Evolutionary conservation across 164 flowering plant species (phyloP), one percentile per base, ranked within the genome.

Genomic region (Paratinospora sagittata): DNA sequence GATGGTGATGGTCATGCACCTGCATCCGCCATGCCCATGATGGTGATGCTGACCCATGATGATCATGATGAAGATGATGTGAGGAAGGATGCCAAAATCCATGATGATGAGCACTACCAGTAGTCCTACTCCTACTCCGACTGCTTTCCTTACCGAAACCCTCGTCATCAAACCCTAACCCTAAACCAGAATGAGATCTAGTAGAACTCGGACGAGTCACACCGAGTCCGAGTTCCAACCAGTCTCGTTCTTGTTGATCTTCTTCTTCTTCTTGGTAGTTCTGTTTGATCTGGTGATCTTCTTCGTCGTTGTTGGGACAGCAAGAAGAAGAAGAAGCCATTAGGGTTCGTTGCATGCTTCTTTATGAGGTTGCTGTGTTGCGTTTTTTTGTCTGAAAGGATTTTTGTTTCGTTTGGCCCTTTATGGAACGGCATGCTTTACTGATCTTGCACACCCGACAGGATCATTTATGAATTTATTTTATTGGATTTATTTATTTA

Each of bases 191-290:
- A 6, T 45, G 41, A 27, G 12, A 58, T 4, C 33, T 60, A 13
- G 55, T 26, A 3, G 33, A 37, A 66, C 57, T 2, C 23, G 23
- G 19, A 27, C 49, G 6, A 64, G 65, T 17, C 79, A 49, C 55
- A 11, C 55, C 75, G 41, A 79, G 73, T 11, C 70, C 77, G 24
- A 79, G 70, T 47, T 76, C 65, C 36, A 79, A 78, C 78, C 66
- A 73, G 39, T 71, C 8, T 36, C 8, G 6, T 36, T 36, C 68
- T n/a, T 72, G 36, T n/a, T 65, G 64, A 23, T 23, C 69, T 49
- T 64, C 47, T 55, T 14, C 12, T n/a, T n/a, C n/a, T n/a, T n/a
- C n/a, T n/a, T n/a, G n/a, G n/a, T n/a, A n/a, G n/a, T n/a, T n/a
- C n/a, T n/a, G n/a, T n/a, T n/a, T n/a, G n/a, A n/a, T n/a, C n/a